Base-by-base conservation (phyloP, 1,139 yeast genomes). In the Zygoascus sp. region DNA sequence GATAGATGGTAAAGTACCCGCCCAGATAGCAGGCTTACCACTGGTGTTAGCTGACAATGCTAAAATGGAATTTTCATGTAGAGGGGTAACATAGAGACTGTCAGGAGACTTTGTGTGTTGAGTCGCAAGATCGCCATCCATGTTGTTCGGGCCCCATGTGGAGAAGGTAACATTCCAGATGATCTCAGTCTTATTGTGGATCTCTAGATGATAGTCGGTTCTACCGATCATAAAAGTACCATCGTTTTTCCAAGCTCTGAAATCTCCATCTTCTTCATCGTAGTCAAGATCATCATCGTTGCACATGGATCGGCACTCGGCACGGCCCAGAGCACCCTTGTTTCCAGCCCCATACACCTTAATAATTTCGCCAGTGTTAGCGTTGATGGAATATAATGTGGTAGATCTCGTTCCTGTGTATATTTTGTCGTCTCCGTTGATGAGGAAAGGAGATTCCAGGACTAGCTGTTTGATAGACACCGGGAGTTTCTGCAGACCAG, bases 141-240 rank as follows among this genome's bases (percentile, higher is more conserved):
- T 72, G 54, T 88, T 82, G 65, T 90, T 90, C 22, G 96, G 96
- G 6, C 95, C 95, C 97, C 97, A 92, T 46, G 83, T 78, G 1
- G 95, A 75, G 61, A 85, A 90, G 0, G 94, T 82, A 10, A 92
- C 89, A 60, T 89, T 86, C 95, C 96, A 90, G 2, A 79, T 74
- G 2, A 81, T 70, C 47, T 80, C 81, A 42, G 81, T 75, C 57
- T 77, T 79, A 5, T 95, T 82, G 62, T 80, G 79, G 16, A 83
- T 81, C 9, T 77, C 74, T 21, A 83, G 67, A 46, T 76, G 77
- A 59, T 79, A 82, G 5, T 79, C 79, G 46, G 71, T 67, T 27
- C 68, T 55, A 16, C 73, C 72, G 23, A 69, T 60, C 61, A 67
- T 56, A 44, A 69, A 57, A 2, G 63, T 56, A 15, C 65, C 63